A percentile compares a stretch with the other conserved stretches of the same genome.
Evolutionary conservation across 352 stramenopile genomes (phyloP).

Genomic region (Phytophthora ohioensis): DNA sequence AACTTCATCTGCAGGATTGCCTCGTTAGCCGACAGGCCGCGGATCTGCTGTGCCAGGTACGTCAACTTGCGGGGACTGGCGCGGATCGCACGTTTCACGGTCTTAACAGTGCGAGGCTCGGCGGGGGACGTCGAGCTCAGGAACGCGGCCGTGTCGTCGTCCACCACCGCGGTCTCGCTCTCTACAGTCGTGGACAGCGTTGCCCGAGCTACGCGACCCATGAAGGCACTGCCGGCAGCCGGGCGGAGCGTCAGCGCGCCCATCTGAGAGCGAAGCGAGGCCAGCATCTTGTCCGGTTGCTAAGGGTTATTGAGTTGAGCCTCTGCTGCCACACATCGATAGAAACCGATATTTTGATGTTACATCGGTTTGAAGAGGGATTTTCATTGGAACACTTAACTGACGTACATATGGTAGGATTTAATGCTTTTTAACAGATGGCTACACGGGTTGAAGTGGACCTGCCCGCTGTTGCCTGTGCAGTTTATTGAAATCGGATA

Average conservation of each 20-base stretch:
- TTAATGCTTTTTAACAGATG: constrained; percentile 14
- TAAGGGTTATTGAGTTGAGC: constrained; percentile 20
- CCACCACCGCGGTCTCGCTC: constrained; percentile 21
- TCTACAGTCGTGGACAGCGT: constrained; percentile 54
- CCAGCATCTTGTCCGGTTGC: constrained; percentile 56
- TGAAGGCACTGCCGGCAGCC: constrained; percentile 35
- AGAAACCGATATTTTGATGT: background rate
- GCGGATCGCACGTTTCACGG: constrained; percentile 85
- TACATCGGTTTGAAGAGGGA: constrained; percentile 9
- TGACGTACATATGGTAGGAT: background rate
- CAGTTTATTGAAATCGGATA: background rate
- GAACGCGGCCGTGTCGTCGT: constrained; percentile 68
- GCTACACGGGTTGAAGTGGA: constrained; percentile 25
- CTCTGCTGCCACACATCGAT: constrained; percentile 35
- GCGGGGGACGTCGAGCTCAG: constrained; percentile 64
- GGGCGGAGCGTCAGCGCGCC: constrained; percentile 67
- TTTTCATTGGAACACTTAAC: constrained; percentile 4
- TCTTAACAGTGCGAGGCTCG: constrained; percentile 73
- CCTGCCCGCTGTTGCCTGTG: no score
- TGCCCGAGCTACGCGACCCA: constrained; percentile 32
- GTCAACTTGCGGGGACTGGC: constrained; percentile 84
- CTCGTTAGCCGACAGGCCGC: constrained; percentile 75
- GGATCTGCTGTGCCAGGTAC: constrained; percentile 87
- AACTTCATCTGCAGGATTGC: constrained; percentile 90
- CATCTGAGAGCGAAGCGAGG: constrained; percentile 65